phyloP scores from a whole-genome alignment of 768 basidiomycete genomes.

The Gautieria morchelliformis region DNA sequence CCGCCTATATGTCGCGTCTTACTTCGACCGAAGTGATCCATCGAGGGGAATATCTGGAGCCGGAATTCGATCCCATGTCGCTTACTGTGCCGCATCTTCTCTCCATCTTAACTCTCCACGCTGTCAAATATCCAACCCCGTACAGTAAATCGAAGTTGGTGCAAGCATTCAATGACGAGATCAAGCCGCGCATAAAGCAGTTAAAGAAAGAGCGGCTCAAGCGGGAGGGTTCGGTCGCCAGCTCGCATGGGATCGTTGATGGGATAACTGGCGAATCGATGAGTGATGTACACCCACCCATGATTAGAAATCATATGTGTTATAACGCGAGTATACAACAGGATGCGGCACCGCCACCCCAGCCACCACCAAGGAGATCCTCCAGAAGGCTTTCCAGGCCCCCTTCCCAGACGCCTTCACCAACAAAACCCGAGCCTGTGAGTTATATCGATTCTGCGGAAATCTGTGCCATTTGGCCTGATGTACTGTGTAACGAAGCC shows the following conservation, averaged over 20 bases:
- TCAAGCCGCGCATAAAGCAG: conserved; percentile 48
- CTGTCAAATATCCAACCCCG: conserved; percentile 61
- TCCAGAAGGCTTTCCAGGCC: conserved; percentile 58
- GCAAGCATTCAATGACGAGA: conserved; percentile 67
- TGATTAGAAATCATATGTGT: conserved; percentile 6
- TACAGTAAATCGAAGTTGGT: conserved; percentile 73
- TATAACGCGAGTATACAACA: conserved; percentile 14
- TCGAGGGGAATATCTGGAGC: conserved; percentile 69
- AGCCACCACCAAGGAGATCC: conserved; percentile 36
- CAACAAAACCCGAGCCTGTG: conserved; percentile 47
- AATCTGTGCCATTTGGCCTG: conserved; percentile 9
- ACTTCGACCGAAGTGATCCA: conserved; percentile 71
- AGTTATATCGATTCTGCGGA: conserved; percentile 16
- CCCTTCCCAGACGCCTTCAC: conserved; percentile 30
- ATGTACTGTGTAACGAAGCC: conserved; percentile 32
- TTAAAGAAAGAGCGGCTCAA: conserved; percentile 56
- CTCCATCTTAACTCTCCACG: conserved; percentile 69
- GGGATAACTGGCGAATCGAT: conserved; percentile 72
- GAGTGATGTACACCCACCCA: conserved; percentile 30
- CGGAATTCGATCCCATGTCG: conserved; percentile 61
- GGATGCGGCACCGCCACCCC: not conserved
- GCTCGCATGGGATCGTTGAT: conserved; percentile 75
- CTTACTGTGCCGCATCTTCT: conserved; percentile 78
- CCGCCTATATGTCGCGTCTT: conserved; percentile 54
- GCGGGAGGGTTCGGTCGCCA: conserved; percentile 61